A percentile compares a stretch with the other conserved stretches of the same genome.
These are phyloP conservation scores for Fusarium keratoplasticum DNA, from an alignment of 2,329 filamentous ascomycete species.

Conservation along the genomic window DNA sequence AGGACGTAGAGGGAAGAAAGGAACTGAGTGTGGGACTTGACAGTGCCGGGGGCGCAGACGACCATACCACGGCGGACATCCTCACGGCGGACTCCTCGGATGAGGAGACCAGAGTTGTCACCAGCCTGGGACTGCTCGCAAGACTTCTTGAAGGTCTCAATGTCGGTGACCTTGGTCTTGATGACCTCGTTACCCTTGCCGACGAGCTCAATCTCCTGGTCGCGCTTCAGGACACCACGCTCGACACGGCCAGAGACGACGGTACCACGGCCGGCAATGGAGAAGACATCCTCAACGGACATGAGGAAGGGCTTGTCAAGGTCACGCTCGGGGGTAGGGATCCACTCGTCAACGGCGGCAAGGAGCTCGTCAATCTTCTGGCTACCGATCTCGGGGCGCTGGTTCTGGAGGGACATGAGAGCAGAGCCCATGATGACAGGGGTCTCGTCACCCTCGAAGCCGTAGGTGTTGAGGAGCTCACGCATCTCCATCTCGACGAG, in stretches of 20 bases:
- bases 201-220: constrained; percentile 93
- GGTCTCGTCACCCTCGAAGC: constrained; percentile 97
- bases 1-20: constrained; percentile 96
- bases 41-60: constrained; percentile 82
- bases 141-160: constrained; percentile 99
- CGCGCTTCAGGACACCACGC: constrained; percentile 93
- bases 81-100: constrained; percentile 96
- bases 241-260: constrained; percentile 97
- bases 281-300: constrained; percentile 95
- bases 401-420: constrained; percentile 90
- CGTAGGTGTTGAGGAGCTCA: constrained; percentile 91
- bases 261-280: constrained; percentile 92
- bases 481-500: constrained; percentile 99
- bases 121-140: constrained; percentile 96
- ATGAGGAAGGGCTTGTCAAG: constrained; percentile 99
- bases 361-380: constrained; percentile 93
- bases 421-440: constrained; percentile 98
- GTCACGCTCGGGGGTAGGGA: constrained; percentile 93
- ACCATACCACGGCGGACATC: constrained; percentile 97
- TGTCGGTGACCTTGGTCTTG: constrained; percentile 99
- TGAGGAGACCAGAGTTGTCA: constrained; percentile 97
- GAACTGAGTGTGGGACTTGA: constrained; percentile 92
- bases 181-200: constrained; percentile 85
- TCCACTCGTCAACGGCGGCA: constrained; percentile 91
- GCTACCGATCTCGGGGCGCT: constrained; percentile 86